phyloP scores from a whole-genome alignment of 2,329 filamentous ascomycete species.

The Chaetomium olivaceum region DNA sequence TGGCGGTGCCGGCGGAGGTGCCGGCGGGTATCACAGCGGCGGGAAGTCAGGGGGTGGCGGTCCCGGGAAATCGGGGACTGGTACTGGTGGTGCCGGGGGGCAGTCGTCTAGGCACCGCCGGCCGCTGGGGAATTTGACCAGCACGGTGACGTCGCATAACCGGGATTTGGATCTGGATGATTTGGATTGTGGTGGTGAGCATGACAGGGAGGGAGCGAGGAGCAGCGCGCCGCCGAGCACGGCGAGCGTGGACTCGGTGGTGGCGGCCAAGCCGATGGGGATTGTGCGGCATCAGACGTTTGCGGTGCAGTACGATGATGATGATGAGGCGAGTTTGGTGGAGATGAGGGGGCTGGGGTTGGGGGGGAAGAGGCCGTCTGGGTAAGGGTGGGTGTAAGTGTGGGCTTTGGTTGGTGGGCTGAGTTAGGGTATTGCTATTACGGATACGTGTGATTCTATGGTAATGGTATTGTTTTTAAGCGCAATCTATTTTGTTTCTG shows the following conservation, averaged over 20 bases:
- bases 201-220: neutral
- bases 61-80: neutral
- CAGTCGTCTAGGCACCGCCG: neutral
- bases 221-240: neutral
- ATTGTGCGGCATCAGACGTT: constrained; percentile 18
- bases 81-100: neutral
- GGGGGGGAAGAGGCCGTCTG: neutral
- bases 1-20: neutral
- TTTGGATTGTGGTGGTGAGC: neutral
- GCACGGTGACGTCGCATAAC: neutral
- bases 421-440: neutral
- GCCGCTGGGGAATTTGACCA: neutral
- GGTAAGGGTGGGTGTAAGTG: neutral
- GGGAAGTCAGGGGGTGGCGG: too few species aligned
- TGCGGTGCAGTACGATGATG: constrained; percentile 20
- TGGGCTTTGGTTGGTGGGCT: neutral
- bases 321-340: constrained; percentile 18
- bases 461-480: neutral
- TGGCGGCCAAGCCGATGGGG: neutral
- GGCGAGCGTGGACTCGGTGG: neutral
- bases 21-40: neutral
- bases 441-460: neutral
- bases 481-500: neutral
- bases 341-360: constrained; percentile 2
- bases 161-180: neutral